Percentiles rank a stretch among this genome's conserved stretches.
Conservation (phyloP, 169 alveolate genomes). For the Eimeria sp. region DNA sequence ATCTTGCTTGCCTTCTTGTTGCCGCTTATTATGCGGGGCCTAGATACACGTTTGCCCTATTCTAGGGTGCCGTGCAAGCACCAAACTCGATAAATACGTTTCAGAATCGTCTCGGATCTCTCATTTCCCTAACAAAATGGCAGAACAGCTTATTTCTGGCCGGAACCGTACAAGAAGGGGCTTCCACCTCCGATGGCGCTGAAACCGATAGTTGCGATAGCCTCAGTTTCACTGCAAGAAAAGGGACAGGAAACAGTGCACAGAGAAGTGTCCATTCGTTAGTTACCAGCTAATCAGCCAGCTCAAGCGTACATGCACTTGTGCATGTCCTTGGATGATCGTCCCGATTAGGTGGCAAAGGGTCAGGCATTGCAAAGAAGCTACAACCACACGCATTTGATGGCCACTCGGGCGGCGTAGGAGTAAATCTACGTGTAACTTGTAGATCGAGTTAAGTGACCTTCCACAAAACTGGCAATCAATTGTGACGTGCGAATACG, state of each 20-base stretch:
- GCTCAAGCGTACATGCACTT: neutral
- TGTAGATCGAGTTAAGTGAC: neutral
- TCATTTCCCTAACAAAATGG: neutral
- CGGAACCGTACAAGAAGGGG: neutral
- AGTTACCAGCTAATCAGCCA: neutral
- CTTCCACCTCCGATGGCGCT: neutral
- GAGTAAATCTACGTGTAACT: neutral
- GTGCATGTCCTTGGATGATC: neutral
- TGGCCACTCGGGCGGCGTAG: neutral
- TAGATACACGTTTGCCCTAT: neutral
- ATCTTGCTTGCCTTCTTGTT: neutral
- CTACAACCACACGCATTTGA: neutral
- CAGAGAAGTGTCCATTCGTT: neutral
- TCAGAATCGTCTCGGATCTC: neutral
- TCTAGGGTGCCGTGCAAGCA: neutral
- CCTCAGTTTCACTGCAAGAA: neutral
- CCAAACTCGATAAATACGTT: neutral
- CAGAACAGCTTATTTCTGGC: neutral
- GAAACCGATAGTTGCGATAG: neutral
- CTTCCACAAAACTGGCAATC: neutral
- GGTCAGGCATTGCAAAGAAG: neutral
- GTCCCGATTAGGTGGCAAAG: neutral
- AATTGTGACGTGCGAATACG: neutral
- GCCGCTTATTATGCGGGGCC: neutral
- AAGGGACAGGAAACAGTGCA: neutral